These are phyloP conservation scores for Botryotinia convoluta DNA, from an alignment of 2,329 filamentous ascomycete species.

Conservation along the genomic window DNA sequence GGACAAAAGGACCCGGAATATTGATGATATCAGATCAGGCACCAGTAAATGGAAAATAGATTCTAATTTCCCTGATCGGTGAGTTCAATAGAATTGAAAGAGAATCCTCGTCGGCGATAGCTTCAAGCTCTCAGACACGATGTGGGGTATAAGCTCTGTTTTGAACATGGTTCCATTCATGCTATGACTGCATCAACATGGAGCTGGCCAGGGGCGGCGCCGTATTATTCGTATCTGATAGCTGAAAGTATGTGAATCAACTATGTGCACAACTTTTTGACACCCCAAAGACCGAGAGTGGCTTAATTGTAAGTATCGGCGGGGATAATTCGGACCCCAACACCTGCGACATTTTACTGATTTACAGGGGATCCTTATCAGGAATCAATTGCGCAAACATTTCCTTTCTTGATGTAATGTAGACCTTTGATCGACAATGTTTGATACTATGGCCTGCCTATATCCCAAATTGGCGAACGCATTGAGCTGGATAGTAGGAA, in stretches of 20 bases:
- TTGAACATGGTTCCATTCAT: not conserved
- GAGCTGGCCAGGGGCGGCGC: not conserved
- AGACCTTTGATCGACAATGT: not conserved
- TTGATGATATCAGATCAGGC: constrained; percentile 17
- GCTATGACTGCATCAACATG: not conserved
- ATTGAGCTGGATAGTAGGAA: not conserved
- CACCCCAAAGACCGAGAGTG: not conserved
- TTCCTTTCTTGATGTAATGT: not conserved
- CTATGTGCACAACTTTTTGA: not conserved
- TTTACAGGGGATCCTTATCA: not conserved
- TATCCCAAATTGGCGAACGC: not conserved
- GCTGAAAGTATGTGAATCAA: not conserved
- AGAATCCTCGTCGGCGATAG: not conserved
- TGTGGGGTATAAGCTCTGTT: not conserved
- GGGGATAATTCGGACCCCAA: not conserved
- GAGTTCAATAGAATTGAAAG: not conserved
- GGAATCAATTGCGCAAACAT: not conserved
- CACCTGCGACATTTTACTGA: not conserved
- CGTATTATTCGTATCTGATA: not conserved
- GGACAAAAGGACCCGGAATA: not conserved
- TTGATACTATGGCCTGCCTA: not conserved
- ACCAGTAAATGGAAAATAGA: not conserved
- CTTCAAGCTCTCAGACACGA: not conserved
- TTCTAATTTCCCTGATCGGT: too few relatives aligned
- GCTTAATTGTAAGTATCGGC: not conserved